Base-by-base conservation (phyloP, 2,329 filamentous ascomycete species). In the Fusarium azukiicola region DNA sequence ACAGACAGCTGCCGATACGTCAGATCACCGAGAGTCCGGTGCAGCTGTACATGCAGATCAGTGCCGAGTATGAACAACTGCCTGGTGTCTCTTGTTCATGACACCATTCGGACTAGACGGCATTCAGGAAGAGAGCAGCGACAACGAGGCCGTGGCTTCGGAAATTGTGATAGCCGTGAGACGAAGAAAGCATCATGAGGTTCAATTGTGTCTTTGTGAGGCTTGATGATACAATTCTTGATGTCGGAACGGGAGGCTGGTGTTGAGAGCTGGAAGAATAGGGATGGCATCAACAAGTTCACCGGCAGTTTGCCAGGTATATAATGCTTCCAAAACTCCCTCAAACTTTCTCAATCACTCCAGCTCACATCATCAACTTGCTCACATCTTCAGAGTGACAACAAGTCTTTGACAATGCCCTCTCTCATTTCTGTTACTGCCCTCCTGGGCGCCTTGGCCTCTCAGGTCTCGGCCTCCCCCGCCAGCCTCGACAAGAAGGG, bases 151-250 rank as follows among this genome's bases (percentile, higher is more conserved):
- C 42, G n/a, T 19, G 9, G 47, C n/a, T 36, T 49, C 68, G 76
- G 78, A 77, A 67, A 80, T 80, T 80, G 49, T 42, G 79, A 80
- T 79, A 72, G 68, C 32, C 78, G 42, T 40, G 47, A 6, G 5
- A 40, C 42, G 16, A 38, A 17, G 50, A 56, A 44, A 4, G 5
- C 44, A 71, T 49, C 36, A 72, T 61, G 61, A 71, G 52, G 38
- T 63, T 42, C 21, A 5, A 80, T 80, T 73, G 54, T 80, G 78
- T 73, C 73, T 81, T 81, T 16, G 16, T 54, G 76, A 78, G 78
- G 79, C 72, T 79, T 78, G 69, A 78, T 81, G 79, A 79, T 78
- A 78, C 72, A 79, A 81, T 81, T 66, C 6, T 56, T 2, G 9
- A 42, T 12, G 40, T 42, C 17, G 58, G 27, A 17, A 16, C 27